Evolutionary conservation across 176 grass and related monocot genomes (phyloP).

Genomic region (Oryza australiensis): DNA sequence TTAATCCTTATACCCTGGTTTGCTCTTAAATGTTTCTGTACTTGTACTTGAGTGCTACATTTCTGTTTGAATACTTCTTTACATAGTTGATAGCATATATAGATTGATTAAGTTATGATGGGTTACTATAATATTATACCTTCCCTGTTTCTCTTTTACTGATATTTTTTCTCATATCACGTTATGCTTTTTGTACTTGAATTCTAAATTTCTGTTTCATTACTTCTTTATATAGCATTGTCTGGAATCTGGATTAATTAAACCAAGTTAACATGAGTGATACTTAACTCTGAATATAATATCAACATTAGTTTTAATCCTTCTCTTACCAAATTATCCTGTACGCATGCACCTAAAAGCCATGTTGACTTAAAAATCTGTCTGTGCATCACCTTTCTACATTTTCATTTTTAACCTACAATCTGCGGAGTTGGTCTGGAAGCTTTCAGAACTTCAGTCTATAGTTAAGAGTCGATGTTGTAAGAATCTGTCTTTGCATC

Average conservation of each 20-base stretch:
- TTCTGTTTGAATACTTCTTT: background rate
- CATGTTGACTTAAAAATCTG: background rate
- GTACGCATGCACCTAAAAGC: background rate
- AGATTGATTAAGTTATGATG: background rate
- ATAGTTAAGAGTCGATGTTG: background rate
- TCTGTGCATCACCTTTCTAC: background rate
- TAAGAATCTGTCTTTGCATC: slow-evolving; percentile 6
- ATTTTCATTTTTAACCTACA: background rate
- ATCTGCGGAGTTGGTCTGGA: background rate
- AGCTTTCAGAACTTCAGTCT: background rate
- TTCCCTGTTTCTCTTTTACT: background rate
- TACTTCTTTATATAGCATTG: background rate
- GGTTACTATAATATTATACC: background rate
- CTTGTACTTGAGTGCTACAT: background rate
- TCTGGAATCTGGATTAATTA: background rate
- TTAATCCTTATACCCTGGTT: background rate
- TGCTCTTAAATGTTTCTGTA: slow-evolving; percentile 16
- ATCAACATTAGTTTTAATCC: background rate
- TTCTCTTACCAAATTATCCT: background rate
- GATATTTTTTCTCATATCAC: background rate
- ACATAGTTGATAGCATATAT: background rate
- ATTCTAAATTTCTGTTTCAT: background rate
- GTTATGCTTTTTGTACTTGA: background rate
- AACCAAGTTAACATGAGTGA: slow-evolving; percentile 16
- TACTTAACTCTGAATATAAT: background rate